These are phyloP conservation scores for Coemansia sp. DNA, from an alignment of 192 early-diverging fungal genomes.

Conservation along the genomic window DNA sequence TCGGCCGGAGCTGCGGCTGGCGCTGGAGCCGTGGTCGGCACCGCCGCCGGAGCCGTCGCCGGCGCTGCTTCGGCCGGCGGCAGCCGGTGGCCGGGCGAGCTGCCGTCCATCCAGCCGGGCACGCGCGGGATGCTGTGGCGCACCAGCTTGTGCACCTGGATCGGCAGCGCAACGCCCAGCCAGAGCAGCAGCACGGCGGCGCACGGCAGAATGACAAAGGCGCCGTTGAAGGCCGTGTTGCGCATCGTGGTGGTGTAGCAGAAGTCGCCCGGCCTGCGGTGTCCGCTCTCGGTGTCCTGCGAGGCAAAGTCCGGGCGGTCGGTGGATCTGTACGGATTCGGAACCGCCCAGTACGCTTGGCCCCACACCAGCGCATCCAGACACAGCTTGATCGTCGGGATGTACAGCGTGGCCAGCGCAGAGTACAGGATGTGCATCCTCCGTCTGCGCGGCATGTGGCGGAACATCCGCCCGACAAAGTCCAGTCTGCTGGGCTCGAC, in stretches of 20 bases:
- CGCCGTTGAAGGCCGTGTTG: conserved; percentile 38
- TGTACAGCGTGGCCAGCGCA: conserved; percentile 55
- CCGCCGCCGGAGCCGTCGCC: background rate
- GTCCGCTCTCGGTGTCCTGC: conserved; percentile 6
- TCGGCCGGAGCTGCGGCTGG: background rate
- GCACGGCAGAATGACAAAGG: conserved; percentile 46
- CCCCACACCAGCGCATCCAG: conserved; percentile 55
- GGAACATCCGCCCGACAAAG: conserved; percentile 37
- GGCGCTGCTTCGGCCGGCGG: conserved; percentile 6
- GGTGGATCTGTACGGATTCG: conserved; percentile 47
- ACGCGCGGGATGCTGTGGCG: conserved; percentile 37
- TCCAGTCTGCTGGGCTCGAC: conserved; percentile 32
- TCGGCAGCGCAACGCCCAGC: conserved; percentile 37
- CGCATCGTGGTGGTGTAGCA: conserved; percentile 58
- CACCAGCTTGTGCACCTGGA: conserved; percentile 38
- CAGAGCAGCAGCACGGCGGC: conserved; percentile 36
- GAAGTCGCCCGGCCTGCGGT: conserved; percentile 32
- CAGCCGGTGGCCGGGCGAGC: conserved; percentile 31
- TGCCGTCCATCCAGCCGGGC: conserved; percentile 48
- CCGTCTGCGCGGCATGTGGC: conserved; percentile 32
- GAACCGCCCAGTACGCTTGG: conserved; percentile 54
- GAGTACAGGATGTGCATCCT: conserved; percentile 43
- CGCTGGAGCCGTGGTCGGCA: conserved; percentile 7
- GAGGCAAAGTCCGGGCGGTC: conserved; percentile 34
- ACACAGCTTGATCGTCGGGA: conserved; percentile 53